These are phyloP conservation scores for Schoenoplectus tabernaemontani DNA, from an alignment of 202 grass and related monocot genomes.

Conservation along the genomic window DNA sequence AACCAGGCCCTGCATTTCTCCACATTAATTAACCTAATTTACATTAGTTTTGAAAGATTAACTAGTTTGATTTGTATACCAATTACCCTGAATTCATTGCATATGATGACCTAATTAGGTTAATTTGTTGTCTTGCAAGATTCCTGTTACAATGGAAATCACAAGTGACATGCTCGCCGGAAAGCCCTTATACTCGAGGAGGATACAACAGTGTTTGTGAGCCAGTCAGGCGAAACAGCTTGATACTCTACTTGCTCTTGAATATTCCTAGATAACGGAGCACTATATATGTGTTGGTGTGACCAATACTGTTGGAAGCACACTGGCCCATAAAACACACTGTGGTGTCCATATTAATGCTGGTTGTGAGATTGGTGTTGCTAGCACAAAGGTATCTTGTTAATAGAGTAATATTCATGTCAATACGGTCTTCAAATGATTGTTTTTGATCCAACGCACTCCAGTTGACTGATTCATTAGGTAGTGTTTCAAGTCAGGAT, in stretches of 20 bases:
- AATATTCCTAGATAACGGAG: slow-evolving; percentile 77
- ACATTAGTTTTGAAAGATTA: neutral
- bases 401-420: neutral
- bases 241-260: slow-evolving; percentile 86
- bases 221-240: slow-evolving; percentile 96
- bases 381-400: slow-evolving; percentile 65
- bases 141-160: slow-evolving; percentile 87
- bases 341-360: slow-evolving; percentile 95
- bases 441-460: slow-evolving; percentile 4
- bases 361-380: slow-evolving; percentile 92
- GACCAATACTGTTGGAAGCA: slow-evolving; percentile 84
- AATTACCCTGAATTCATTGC: neutral
- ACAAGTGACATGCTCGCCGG: slow-evolving; percentile 81
- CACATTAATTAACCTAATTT: no score
- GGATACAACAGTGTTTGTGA: slow-evolving; percentile 85
- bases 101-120: neutral
- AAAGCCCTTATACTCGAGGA: slow-evolving; percentile 78
- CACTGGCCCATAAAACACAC: slow-evolving; percentile 76
- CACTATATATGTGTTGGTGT: slow-evolving; percentile 86
- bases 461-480: neutral
- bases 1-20: neutral
- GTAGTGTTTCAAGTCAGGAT: neutral
- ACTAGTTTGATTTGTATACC: neutral
- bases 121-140: slow-evolving; percentile 32
- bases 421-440: neutral